These are phyloP conservation scores for Podila epicladia DNA, from an alignment of 192 early-diverging fungal genomes.

Conservation along the genomic window DNA sequence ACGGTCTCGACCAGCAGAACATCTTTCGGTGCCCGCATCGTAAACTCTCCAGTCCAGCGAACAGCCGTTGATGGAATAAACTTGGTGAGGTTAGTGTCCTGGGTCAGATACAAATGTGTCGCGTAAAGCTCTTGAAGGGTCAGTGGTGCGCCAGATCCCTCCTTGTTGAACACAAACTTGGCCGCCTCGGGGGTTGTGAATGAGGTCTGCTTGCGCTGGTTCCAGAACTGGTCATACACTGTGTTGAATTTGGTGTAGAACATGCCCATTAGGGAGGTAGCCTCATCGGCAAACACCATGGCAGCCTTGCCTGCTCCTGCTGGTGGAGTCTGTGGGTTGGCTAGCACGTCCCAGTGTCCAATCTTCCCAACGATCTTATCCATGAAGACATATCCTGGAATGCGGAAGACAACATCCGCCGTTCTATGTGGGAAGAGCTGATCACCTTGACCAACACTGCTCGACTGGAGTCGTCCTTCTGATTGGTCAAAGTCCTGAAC, in stretches of 20 bases:
- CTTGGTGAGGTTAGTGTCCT: constrained; percentile 61
- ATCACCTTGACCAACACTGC: constrained; percentile 17
- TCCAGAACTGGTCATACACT: constrained; percentile 48
- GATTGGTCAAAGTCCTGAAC: constrained; percentile 24
- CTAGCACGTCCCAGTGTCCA: constrained; percentile 10
- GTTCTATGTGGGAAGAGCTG: constrained; percentile 32
- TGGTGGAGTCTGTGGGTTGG: constrained; percentile 10
- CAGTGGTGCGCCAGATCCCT: constrained; percentile 17
- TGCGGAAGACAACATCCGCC: constrained; percentile 57
- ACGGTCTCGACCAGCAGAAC: constrained; percentile 54
- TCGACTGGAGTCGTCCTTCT: constrained; percentile 37
- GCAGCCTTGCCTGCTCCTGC: constrained; percentile 16
- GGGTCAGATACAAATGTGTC: constrained; percentile 65
- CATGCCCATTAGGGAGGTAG: constrained; percentile 43
- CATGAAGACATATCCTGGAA: constrained; percentile 45
- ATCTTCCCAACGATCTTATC: constrained; percentile 7
- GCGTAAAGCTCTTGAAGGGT: constrained; percentile 59
- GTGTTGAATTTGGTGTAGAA: constrained; percentile 43
- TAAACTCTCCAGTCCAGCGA: constrained; percentile 60
- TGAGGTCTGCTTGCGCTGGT: constrained; percentile 16
- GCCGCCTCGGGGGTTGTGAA: constrained; percentile 45
- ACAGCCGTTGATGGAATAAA: constrained; percentile 55
- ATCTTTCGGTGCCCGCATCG: constrained; percentile 55
- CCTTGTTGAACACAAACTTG: constrained; percentile 41
- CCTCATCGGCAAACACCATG: constrained; percentile 41